A percentile compares a stretch with the other conserved stretches of the same genome.
Evolutionary conservation across 2,329 filamentous ascomycete genomes (phyloP).

Genomic region (Plectosphaerella sp.): DNA sequence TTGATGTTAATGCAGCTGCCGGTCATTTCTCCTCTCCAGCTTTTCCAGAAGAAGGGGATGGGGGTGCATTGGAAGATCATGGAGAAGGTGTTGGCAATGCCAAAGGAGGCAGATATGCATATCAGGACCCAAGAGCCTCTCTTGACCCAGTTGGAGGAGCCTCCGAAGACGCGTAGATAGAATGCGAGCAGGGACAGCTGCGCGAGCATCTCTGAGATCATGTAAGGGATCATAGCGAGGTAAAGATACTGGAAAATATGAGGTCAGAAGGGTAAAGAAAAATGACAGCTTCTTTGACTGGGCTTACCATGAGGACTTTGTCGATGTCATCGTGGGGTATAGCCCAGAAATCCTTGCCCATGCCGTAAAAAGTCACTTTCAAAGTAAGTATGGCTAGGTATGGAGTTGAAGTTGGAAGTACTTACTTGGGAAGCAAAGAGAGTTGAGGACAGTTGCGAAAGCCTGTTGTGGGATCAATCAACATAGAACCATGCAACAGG

Average conservation of each 20-base stretch:
- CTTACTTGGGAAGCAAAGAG: not conserved
- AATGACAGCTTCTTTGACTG: too few species aligned
- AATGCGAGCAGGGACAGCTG: conserved; percentile 49
- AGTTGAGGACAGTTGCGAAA: not conserved
- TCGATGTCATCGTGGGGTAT: not conserved
- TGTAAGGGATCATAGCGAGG: conserved; percentile 48
- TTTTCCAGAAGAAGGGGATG: conserved; percentile 40
- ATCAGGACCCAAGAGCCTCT: conserved; percentile 34
- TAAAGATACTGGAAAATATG: conserved; percentile 38
- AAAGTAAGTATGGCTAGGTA: too few species aligned
- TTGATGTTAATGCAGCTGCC: conserved; percentile 41
- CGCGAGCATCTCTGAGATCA: conserved; percentile 46
- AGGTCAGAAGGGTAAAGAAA: not conserved
- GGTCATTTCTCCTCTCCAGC: conserved; percentile 18
- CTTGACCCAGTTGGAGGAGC: conserved; percentile 32
- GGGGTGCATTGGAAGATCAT: conserved; percentile 48
- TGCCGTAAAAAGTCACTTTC: not conserved
- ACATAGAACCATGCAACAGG: not conserved
- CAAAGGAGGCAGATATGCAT: conserved; percentile 37
- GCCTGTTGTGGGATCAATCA: not conserved
- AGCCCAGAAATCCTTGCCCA: not conserved
- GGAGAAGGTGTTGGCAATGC: conserved; percentile 34
- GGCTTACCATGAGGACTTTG: not conserved
- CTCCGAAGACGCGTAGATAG: conserved; percentile 49
- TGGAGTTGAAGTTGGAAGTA: not conserved